Percentiles rank a stretch among this genome's conserved stretches.
Evolutionary conservation across 2,329 filamentous ascomycete species (phyloP).

Genomic region (Diaporthe sp.): DNA sequence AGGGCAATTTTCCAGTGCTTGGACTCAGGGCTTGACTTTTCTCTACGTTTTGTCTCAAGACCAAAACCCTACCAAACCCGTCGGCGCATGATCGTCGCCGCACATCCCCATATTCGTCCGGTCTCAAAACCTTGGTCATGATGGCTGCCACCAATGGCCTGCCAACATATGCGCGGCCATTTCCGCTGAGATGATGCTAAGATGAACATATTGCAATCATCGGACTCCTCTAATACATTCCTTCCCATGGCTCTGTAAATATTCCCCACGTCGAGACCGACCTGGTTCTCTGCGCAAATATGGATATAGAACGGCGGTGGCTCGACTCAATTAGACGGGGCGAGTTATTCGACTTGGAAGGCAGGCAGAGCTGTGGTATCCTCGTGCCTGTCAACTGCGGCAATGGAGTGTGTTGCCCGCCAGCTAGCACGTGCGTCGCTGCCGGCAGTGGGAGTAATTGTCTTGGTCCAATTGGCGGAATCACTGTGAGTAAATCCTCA

Average conservation of each 20-base stretch:
- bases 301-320: conserved; percentile 13
- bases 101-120: conserved; percentile 31
- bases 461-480: conserved; percentile 1
- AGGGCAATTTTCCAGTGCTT: conserved; percentile 20
- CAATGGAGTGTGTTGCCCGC: conserved; percentile 26
- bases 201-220: conserved; percentile 10
- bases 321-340: not conserved
- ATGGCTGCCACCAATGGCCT: conserved; percentile 15
- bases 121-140: conserved; percentile 8
- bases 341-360: conserved; percentile 1
- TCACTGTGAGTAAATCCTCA: not conserved
- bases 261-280: conserved; percentile 19
- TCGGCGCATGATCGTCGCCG: conserved; percentile 24
- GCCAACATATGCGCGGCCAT: conserved; percentile 20
- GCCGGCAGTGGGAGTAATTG: conserved; percentile 17
- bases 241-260: not conserved
- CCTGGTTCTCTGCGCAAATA: not conserved
- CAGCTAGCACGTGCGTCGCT: conserved; percentile 13
- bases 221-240: conserved; percentile 12
- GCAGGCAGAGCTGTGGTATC: not conserved
- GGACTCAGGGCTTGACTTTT: conserved; percentile 4
- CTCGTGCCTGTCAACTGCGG: conserved; percentile 28
- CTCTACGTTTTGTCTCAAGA: not conserved
- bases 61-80: not conserved
- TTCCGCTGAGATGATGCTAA: conserved; percentile 31